Conservation (phyloP, 257 asterid species). For the Nicotiana tomentosiformis region DNA sequence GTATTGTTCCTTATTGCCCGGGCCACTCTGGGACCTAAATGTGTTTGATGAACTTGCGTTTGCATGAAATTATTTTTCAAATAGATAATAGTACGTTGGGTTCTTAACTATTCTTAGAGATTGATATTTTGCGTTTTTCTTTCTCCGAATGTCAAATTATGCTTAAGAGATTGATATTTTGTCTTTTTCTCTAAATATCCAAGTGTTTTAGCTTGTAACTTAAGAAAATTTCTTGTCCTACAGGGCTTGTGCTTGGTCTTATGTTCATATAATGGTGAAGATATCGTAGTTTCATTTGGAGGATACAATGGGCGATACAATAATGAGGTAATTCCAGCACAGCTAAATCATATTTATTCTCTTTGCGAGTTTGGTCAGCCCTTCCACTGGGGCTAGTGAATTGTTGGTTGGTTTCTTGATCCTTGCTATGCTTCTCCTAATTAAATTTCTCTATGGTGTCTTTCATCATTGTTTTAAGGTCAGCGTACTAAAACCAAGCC, state of each 20-base stretch:
- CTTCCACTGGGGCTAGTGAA: background rate
- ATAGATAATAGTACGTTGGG: background rate
- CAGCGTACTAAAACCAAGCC: constrained; percentile 90
- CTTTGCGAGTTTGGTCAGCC: background rate
- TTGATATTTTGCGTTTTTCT: too few relatives aligned
- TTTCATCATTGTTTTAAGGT: constrained; percentile 36
- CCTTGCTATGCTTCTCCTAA: background rate
- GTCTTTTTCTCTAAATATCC: too few relatives aligned
- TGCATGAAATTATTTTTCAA: background rate
- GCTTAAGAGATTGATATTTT: too few relatives aligned
- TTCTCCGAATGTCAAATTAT: too few relatives aligned
- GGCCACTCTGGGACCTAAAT: background rate
- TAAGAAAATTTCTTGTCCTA: background rate
- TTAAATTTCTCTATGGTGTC: too few relatives aligned
- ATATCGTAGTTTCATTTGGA: constrained; percentile 86
- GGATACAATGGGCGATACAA: constrained; percentile 96
- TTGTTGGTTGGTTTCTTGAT: constrained; percentile 1
- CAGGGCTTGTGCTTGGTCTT: constrained; percentile 91
- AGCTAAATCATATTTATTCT: background rate
- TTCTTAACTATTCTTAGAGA: too few relatives aligned
- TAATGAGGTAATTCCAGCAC: constrained; percentile 62
- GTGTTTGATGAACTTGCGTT: background rate
- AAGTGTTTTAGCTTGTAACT: too few relatives aligned
- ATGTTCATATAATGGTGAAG: constrained; percentile 77
- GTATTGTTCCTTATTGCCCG: background rate